Conservation (phyloP, 192 early-diverging fungal species). For the Lobosporangium transversale region DNA sequence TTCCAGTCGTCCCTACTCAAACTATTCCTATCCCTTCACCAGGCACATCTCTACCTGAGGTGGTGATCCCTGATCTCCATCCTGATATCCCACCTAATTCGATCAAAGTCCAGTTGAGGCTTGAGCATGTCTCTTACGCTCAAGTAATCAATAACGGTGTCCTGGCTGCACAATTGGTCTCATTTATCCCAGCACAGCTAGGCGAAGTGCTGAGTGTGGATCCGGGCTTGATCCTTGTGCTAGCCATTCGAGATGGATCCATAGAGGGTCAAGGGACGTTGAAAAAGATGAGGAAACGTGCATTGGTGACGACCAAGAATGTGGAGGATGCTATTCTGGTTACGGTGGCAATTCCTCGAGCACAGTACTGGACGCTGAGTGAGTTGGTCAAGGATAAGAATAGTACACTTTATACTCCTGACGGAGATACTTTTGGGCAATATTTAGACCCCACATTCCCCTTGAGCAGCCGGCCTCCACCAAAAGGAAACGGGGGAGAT, state of each 20-base stretch:
- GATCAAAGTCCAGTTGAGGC: constrained; percentile 27
- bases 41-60: constrained; percentile 34
- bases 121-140: constrained; percentile 36
- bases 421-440: constrained; percentile 27
- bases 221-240: constrained; percentile 10
- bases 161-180: constrained; percentile 42
- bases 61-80: constrained; percentile 39
- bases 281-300: constrained; percentile 10
- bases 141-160: constrained; percentile 50
- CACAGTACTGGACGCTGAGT: constrained; percentile 20
- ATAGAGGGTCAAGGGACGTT: background rate
- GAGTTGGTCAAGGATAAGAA: constrained; percentile 5
- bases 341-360: constrained; percentile 18
- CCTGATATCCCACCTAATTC: constrained; percentile 24
- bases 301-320: constrained; percentile 13
- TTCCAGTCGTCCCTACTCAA: constrained; percentile 23
- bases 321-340: constrained; percentile 28
- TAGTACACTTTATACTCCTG: constrained; percentile 15
- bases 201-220: constrained; percentile 6
- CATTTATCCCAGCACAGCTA: constrained; percentile 35
- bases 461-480: constrained; percentile 17
- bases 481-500: background rate
- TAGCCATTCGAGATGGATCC: constrained; percentile 39
- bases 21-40: constrained; percentile 7
- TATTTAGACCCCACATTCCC: constrained; percentile 23